Conservation (phyloP, 495 filamentous ascomycete species). For the Evernia prunastri region DNA sequence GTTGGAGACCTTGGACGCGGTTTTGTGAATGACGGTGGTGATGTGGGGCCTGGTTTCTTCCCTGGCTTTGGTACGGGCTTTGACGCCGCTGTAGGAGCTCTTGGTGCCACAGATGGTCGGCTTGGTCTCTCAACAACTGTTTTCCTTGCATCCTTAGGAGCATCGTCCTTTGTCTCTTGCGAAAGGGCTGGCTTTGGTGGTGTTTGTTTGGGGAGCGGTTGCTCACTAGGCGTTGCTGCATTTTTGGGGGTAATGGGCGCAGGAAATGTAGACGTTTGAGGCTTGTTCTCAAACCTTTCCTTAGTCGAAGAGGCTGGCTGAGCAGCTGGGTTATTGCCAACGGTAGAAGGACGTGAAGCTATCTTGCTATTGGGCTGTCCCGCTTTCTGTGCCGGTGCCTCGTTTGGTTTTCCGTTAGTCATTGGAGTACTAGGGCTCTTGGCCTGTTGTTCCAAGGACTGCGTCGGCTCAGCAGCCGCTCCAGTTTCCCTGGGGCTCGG, state of each 20-base stretch:
- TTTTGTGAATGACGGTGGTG: conserved; percentile 38
- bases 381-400: background rate
- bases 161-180: conserved; percentile 18
- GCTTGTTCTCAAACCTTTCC: background rate
- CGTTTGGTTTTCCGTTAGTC: conserved; percentile 4
- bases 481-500: conserved; percentile 4
- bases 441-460: conserved; percentile 1
- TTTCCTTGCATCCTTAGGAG: conserved; percentile 9
- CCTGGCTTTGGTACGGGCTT: conserved; percentile 17
- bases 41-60: conserved; percentile 20
- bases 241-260: conserved; percentile 12
- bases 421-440: conserved; percentile 5
- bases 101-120: conserved; percentile 13
- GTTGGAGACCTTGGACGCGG: conserved; percentile 60
- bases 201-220: conserved; percentile 30
- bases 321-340: conserved; percentile 4
- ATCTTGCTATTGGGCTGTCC: conserved; percentile 5
- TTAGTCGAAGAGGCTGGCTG: conserved; percentile 4
- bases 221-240: conserved; percentile 9
- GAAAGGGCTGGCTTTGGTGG: conserved; percentile 14
- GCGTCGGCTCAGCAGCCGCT: conserved; percentile 19
- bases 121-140: background rate
- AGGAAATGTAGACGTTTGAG: conserved; percentile 8
- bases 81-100: conserved; percentile 28
- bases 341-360: conserved; percentile 5